These are phyloP conservation scores for Garcileccinum viscosum DNA, from an alignment of 1,284 basidiomycete genomes.

Conservation along the genomic window DNA sequence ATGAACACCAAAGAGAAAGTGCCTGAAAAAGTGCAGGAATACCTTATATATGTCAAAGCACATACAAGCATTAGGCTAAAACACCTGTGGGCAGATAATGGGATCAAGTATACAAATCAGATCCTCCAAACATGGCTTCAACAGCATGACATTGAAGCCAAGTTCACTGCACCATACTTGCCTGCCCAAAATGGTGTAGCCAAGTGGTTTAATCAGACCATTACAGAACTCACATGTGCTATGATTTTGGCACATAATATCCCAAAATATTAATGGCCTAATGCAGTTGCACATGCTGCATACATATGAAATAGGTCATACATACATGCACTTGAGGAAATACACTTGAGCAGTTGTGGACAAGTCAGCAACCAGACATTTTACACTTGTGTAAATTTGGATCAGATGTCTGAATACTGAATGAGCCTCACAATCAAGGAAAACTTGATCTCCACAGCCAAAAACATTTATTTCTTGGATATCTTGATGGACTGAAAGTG, in stretches of 20 bases:
- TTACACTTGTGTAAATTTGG: neutral
- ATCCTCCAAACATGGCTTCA: neutral
- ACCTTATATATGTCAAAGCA: too few relatives aligned
- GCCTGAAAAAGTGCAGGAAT: too few relatives aligned
- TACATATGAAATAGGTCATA: neutral
- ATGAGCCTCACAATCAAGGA: neutral
- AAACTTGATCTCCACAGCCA: neutral
- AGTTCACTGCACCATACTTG: neutral
- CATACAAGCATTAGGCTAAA: too few relatives aligned
- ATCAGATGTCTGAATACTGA: neutral
- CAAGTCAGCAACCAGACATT: neutral
- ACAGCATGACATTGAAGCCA: neutral
- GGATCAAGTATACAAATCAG: neutral
- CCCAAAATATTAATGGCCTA: neutral
- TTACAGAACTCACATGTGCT: neutral
- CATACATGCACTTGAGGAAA: neutral
- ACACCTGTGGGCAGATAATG: too few relatives aligned
- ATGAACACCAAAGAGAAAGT: too few relatives aligned
- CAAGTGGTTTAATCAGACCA: neutral
- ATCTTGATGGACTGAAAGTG: neutral
- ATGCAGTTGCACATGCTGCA: neutral
- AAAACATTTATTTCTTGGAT: neutral
- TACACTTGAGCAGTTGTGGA: neutral
- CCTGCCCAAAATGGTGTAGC: neutral
- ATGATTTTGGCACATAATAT: neutral